Conservation (phyloP, 768 basidiomycete genomes). For the Serendipita sp. region DNA sequence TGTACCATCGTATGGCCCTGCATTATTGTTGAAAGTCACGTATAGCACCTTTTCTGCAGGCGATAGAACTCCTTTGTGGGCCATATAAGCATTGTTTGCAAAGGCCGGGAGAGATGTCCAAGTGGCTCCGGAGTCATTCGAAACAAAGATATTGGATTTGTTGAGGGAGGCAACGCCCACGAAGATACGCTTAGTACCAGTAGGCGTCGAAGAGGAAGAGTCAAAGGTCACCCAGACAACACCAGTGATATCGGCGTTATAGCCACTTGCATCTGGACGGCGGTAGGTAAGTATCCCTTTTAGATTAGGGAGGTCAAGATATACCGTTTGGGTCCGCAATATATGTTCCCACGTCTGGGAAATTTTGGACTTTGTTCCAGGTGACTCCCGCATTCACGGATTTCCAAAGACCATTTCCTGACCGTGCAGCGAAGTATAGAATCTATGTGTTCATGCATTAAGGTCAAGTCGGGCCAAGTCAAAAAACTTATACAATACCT, state of each 20-base stretch:
- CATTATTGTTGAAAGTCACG: conserved; percentile 45
- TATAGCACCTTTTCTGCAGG: conserved; percentile 41
- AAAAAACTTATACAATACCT: conserved; percentile 3
- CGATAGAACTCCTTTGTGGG: conserved; percentile 55
- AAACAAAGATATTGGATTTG: conserved; percentile 38
- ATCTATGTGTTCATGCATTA: conserved; percentile 16
- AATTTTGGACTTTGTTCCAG: conserved; percentile 41
- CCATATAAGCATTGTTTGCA: conserved; percentile 39
- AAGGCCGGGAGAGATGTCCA: conserved; percentile 40
- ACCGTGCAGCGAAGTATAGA: conserved; percentile 46
- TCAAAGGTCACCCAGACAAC: conserved; percentile 55
- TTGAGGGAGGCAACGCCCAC: conserved; percentile 48
- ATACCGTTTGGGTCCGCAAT: too few relatives aligned
- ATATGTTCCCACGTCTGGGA: conserved; percentile 37
- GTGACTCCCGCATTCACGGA: conserved; percentile 41
- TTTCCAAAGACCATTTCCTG: conserved; percentile 52
- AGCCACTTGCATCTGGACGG: conserved; percentile 12
- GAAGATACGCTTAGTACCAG: conserved; percentile 45
- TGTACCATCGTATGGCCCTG: conserved; percentile 48
- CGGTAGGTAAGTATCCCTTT: neutral
- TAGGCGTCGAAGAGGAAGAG: conserved; percentile 22
- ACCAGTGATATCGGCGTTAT: conserved; percentile 24
- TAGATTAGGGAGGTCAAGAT: too few relatives aligned
- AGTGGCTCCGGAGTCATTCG: conserved; percentile 38
- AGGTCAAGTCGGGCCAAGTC: too few relatives aligned